Base-by-base conservation (phyloP, 345 rosid genomes). In the Ricinus communis region DNA sequence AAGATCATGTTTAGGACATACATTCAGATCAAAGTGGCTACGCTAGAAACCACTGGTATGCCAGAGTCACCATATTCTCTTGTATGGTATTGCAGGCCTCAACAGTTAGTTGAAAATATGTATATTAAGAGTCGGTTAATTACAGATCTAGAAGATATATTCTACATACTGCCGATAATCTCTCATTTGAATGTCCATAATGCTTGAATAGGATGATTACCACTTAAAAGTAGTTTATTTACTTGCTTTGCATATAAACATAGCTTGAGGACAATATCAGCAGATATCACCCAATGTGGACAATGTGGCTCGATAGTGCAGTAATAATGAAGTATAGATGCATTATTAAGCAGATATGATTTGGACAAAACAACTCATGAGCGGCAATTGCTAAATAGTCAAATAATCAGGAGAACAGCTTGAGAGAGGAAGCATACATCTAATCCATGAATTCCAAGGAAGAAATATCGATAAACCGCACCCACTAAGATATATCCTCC, bases 401-500 rank as follows among this genome's bases (percentile, higher is more conserved):
- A 43, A 51, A 50, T n/a, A 38, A 46, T 52, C 68, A 21, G 61
- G 40, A 59, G 51, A 63, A 31, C 5, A 69, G 54, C 13, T 47
- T 16, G n/a, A 27, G 65, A 47, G 27, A 62, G 71, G 65, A 49
- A 77, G 71, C 89, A 68, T 89, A 95, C 99, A 47, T 90, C 87
- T 77, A 76, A 62, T 68, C 96, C 94, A 43, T 60, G 93, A 68
- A 87, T 65, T 78, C 91, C 87, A 63, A 90, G 91, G 81, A 84
- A 75, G 77, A 84, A 84, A 80, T 71, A 85, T 57, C 97, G 90
- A 85, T 92, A 95, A 63, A 79, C 81, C 70, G 86, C 33, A 36
- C 97, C 98, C 54, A 75, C 96, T 69, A 88, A 75, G 66, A 95
- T 53, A 82, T 95, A 95, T 62, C 83, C 87, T 86, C 97, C 97